phyloP scores from a whole-genome alignment of 352 stramenopile genomes.

The Phytophthora pini region DNA sequence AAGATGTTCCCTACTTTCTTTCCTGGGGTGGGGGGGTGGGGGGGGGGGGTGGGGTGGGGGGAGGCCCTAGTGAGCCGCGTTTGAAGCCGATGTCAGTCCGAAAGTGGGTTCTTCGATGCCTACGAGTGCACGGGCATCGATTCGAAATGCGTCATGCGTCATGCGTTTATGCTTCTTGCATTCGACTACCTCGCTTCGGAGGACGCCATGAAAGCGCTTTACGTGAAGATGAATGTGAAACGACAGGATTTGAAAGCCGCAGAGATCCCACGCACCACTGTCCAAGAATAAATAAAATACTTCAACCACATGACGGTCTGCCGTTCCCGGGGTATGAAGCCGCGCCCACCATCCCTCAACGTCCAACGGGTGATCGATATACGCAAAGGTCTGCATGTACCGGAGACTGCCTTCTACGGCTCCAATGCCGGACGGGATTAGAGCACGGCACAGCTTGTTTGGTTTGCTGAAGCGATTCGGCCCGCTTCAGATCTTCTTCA shows the following conservation, averaged over 20 bases:
- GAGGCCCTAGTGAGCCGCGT: slow-evolving; percentile 12
- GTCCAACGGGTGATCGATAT: slow-evolving; percentile 23
- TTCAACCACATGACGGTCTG: slow-evolving; percentile 6
- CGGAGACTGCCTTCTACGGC: background rate
- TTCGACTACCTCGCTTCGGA: slow-evolving; percentile 31
- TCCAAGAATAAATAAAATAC: slow-evolving; percentile 28
- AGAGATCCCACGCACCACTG: background rate
- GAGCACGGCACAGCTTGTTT: too few species aligned
- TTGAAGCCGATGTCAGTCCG: background rate
- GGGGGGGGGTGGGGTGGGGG: too few species aligned
- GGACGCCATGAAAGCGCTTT: slow-evolving; percentile 20
- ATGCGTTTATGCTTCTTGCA: slow-evolving; percentile 31
- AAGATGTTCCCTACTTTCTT: slow-evolving; percentile 21
- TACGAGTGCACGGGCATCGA: slow-evolving; percentile 3
- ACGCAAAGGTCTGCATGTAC: slow-evolving; percentile 16
- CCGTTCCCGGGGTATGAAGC: background rate
- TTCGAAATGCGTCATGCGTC: slow-evolving; percentile 31
- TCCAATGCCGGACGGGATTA: too few species aligned
- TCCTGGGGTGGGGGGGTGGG: too few species aligned
- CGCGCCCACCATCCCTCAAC: background rate
- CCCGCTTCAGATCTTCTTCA: too few species aligned
- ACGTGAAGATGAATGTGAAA: slow-evolving; percentile 29
- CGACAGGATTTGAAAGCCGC: background rate
- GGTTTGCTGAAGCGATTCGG: too few species aligned
- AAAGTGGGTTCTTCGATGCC: slow-evolving; percentile 24